Conservation (phyloP, 805 yeast genomes). For the Scheffersomyces ergatensis region DNA sequence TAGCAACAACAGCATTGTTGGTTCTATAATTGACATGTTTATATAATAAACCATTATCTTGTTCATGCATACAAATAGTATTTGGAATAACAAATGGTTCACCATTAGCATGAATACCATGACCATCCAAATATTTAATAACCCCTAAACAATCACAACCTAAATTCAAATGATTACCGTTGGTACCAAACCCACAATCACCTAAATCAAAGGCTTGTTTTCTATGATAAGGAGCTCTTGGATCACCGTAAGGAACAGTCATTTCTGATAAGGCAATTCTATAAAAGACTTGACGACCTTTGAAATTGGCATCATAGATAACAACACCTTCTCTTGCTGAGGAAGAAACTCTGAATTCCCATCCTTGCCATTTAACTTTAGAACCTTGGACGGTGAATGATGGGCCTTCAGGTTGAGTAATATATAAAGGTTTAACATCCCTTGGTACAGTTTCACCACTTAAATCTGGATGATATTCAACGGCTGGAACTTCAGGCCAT, state of each 20-base stretch:
- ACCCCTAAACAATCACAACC: constrained; percentile 86
- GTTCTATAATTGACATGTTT: constrained; percentile 82
- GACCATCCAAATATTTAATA: constrained; percentile 68
- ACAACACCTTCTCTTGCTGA: constrained; percentile 80
- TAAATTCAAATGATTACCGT: constrained; percentile 62
- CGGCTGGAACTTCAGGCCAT: constrained; percentile 58
- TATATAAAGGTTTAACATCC: constrained; percentile 66
- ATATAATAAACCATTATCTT: constrained; percentile 71
- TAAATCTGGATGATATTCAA: constrained; percentile 74
- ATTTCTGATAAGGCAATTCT: constrained; percentile 74
- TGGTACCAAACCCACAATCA: constrained; percentile 78
- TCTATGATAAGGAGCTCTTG: constrained; percentile 76
- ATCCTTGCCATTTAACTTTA: constrained; percentile 75
- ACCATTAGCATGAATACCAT: constrained; percentile 56
- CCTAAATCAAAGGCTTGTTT: constrained; percentile 87
- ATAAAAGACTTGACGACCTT: constrained; percentile 74
- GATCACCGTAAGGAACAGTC: constrained; percentile 89
- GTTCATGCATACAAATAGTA: constrained; percentile 79
- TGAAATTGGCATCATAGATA: constrained; percentile 66
- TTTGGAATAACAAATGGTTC: constrained; percentile 61
- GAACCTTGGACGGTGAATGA: constrained; percentile 60
- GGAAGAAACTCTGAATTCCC: constrained; percentile 73
- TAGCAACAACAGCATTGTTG: constrained; percentile 62
- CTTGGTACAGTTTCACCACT: constrained; percentile 50
- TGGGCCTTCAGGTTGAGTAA: constrained; percentile 77